Evolutionary conservation across 2,329 filamentous ascomycete species (phyloP).

Genomic region (Albophoma yamanashiensis): DNA sequence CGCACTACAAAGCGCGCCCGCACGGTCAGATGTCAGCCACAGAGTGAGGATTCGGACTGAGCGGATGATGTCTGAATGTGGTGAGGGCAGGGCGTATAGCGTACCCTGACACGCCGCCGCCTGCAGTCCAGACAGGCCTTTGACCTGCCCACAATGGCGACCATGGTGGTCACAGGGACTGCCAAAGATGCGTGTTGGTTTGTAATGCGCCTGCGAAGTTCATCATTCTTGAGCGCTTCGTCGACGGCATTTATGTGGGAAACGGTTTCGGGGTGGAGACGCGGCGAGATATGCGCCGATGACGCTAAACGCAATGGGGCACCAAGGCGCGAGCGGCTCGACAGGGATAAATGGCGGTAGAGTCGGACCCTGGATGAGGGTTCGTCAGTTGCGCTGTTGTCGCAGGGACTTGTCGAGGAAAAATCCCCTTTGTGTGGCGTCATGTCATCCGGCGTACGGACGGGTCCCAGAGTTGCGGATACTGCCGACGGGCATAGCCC

Average conservation of each 20-base stretch:
- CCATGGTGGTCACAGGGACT: neutral
- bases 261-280: neutral
- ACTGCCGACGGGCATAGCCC: neutral
- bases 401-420: too few relatives aligned
- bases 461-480: too few relatives aligned
- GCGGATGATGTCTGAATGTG: too few relatives aligned
- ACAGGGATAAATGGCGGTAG: neutral
- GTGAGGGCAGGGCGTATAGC: neutral
- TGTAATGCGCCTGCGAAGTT: neutral
- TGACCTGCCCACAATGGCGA: neutral
- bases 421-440: neutral
- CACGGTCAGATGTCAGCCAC: too few relatives aligned
- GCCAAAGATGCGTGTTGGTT: neutral
- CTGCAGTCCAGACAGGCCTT: neutral
- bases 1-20: neutral
- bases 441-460: neutral
- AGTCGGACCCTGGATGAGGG: too few relatives aligned
- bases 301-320: neutral
- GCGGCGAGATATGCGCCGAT: neutral
- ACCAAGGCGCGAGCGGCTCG: neutral
- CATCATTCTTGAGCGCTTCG: too few relatives aligned
- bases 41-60: too few relatives aligned
- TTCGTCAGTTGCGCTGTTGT: too few relatives aligned
- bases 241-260: too few relatives aligned
- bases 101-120: neutral